Evolutionary conservation across 305 asterid species (phyloP), one percentile per base, ranked within the genome.

Genomic region (Salvia sclarea): DNA sequence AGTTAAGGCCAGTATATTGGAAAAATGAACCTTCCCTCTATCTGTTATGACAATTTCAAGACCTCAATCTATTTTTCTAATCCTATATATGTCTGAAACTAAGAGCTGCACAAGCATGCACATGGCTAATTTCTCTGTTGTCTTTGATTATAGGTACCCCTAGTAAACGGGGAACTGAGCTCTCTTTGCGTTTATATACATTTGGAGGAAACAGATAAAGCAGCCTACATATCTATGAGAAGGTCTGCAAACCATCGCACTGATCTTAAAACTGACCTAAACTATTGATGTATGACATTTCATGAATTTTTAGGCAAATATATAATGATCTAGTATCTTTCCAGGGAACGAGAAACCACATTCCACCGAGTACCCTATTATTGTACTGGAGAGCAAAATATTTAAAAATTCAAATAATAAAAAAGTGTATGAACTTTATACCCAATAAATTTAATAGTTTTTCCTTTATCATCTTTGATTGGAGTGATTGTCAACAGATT

Each of bases 401-500:
- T 21, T 14, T 37, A 58, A 55, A 3, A 28, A 28, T 43, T 35
- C 52, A 18, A 61, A 28, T 37, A n/a, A 67, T 50, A 44, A 55
- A 43, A 33, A 62, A 63, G 44, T 48, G 60, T 59, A 73, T 58
- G 52, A 70, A 66, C 18, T 59, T 71, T 83, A n/a, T n/a, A 95
- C 99, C 99, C 99, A 44, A 95, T 95, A 78, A 89, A 95, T 77
- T 86, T 92, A 50, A 91, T 83, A 18, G 88, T 81, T 50, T 54
- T 84, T 83, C 98, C 99, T 31, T 78, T 86, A 75, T 85, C 85
- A 82, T 95, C 88, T 76, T 92, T 95, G 69, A 95, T 90, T 6
- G 99, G 99, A 49, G 92, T 91, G 76, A 95, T 28, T 8, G 99
- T 95, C 66, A 95, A 75, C 58, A 95, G 82, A 84, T 95, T 95